Evolutionary conservation across 2,329 filamentous ascomycete species (phyloP).

Genomic region (Sordariomycetes sp.): DNA sequence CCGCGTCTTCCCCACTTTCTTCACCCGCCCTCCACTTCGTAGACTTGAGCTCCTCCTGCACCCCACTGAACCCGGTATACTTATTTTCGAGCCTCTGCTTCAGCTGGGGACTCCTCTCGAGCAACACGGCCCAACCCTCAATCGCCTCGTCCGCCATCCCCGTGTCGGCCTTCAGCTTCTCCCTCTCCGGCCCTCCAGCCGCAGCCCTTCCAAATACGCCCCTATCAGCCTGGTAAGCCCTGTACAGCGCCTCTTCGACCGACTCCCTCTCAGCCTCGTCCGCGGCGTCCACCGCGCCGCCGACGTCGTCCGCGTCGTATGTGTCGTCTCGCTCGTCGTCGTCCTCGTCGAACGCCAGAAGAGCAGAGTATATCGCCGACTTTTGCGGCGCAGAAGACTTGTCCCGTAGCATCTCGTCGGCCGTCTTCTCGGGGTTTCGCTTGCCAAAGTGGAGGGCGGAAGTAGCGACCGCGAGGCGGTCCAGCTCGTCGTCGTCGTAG

Average conservation of each 20-base stretch:
- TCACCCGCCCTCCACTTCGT: slow-evolving; percentile 43
- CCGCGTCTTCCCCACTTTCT: slow-evolving; percentile 23
- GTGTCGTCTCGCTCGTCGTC: slow-evolving; percentile 97
- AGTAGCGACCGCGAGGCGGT: slow-evolving; percentile 52
- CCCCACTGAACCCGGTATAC: slow-evolving; percentile 50
- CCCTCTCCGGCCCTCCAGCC: slow-evolving; percentile 48
- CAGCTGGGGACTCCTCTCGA: slow-evolving; percentile 57
- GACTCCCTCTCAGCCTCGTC: slow-evolving; percentile 37
- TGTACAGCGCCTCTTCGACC: slow-evolving; percentile 63
- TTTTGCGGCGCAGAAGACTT: slow-evolving; percentile 56
- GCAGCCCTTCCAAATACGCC: slow-evolving; percentile 60
- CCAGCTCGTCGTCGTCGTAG: slow-evolving; percentile 71
- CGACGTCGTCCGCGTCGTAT: slow-evolving; percentile 85
- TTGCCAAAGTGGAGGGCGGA: slow-evolving; percentile 71
- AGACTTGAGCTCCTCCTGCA: slow-evolving; percentile 49
- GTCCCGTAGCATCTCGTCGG: slow-evolving; percentile 60
- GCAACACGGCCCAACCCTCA: slow-evolving; percentile 88
- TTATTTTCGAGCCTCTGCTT: slow-evolving; percentile 58
- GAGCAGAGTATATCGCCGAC: slow-evolving; percentile 74
- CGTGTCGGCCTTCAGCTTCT: slow-evolving; percentile 57
- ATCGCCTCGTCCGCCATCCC: slow-evolving; percentile 88
- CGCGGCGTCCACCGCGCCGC: slow-evolving; percentile 66
- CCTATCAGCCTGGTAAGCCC: slow-evolving; percentile 51
- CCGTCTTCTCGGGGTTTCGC: slow-evolving; percentile 44
- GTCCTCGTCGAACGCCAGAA: slow-evolving; percentile 81